These are phyloP conservation scores for Gnomoniopsis sp. DNA, from an alignment of 2,329 filamentous ascomycete genomes.

Conservation along the genomic window DNA sequence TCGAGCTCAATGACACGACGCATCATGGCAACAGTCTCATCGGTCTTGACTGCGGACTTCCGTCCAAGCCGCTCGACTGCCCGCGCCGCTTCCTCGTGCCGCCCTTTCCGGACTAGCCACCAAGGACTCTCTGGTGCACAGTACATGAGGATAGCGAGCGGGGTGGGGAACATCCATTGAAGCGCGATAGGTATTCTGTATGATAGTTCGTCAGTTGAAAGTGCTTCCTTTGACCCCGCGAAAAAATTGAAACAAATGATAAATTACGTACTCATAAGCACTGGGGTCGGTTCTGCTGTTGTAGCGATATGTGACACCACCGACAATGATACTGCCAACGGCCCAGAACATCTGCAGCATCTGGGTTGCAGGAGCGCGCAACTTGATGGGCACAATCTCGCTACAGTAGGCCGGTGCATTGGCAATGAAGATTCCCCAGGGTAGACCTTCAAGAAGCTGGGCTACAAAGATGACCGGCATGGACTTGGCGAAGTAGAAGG, in stretches of 20 bases:
- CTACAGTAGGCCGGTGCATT: conserved; percentile 61
- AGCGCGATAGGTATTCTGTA: conserved; percentile 50
- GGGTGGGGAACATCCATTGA: conserved; percentile 58
- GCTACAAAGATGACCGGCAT: conserved; percentile 44
- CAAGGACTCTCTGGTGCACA: conserved; percentile 52
- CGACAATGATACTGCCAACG: conserved; percentile 59
- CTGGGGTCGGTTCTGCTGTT: conserved; percentile 29
- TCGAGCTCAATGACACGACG: conserved; percentile 55
- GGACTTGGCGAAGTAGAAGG: conserved; percentile 43
- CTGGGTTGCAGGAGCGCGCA: conserved; percentile 56
- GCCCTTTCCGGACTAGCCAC: conserved; percentile 54
- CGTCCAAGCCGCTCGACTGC: conserved; percentile 48
- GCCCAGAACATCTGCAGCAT: conserved; percentile 67
- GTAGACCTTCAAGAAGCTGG: conserved; percentile 59
- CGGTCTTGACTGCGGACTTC: conserved; percentile 31
- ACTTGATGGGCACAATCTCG: conserved; percentile 57
- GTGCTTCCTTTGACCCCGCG: no score
- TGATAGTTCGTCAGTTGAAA: conserved; percentile 28
- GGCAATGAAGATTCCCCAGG: conserved; percentile 65
- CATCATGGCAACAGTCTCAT: conserved; percentile 56
- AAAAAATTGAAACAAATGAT: no score
- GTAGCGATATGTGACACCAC: conserved; percentile 53
- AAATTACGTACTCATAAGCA: conserved; percentile 40
- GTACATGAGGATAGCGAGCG: conserved; percentile 46
- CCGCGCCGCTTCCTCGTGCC: conserved; percentile 40